phyloP scores from a whole-genome alignment of 2,329 filamentous ascomycete genomes.

The Epichloe gansuensis region DNA sequence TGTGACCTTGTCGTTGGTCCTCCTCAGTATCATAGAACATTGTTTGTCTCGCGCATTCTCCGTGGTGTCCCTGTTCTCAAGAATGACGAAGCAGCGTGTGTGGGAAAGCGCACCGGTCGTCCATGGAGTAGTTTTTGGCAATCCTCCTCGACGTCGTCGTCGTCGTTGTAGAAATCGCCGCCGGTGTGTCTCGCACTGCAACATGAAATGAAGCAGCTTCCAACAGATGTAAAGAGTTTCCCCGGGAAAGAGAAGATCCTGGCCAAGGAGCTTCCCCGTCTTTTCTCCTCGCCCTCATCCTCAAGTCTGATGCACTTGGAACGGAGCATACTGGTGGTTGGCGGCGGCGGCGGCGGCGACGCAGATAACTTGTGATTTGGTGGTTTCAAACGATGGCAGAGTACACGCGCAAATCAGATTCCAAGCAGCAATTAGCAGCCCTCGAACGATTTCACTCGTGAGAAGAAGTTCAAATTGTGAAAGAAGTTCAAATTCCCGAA shows the following conservation, averaged over 20 bases:
- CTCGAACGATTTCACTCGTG: background rate
- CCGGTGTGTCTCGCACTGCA: slow-evolving; percentile 4
- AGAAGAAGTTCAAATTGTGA: background rate
- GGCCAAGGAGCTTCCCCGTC: background rate
- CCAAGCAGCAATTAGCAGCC: too few species aligned
- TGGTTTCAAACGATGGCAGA: too few species aligned
- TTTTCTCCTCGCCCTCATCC: slow-evolving; percentile 23
- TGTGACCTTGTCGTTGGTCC: background rate
- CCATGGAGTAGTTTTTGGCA: slow-evolving; percentile 4
- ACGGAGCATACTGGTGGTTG: background rate
- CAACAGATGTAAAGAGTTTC: background rate
- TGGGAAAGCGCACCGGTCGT: slow-evolving; percentile 15
- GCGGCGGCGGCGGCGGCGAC: background rate
- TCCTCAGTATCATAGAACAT: slow-evolving; percentile 15
- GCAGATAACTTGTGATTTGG: background rate
- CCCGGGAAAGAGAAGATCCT: background rate
- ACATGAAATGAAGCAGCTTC: slow-evolving; percentile 6
- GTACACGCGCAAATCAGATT: too few species aligned
- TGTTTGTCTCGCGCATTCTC: slow-evolving; percentile 24
- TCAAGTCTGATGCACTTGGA: slow-evolving; percentile 15
- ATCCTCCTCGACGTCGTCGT: slow-evolving; percentile 13
- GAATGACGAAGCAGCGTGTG: slow-evolving; percentile 28
- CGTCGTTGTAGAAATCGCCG: slow-evolving; percentile 10
- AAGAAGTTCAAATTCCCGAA: background rate
- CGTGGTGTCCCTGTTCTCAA: slow-evolving; percentile 28